Conservation (phyloP, 164 flowering plant genomes). For the Vitis labrusca region DNA sequence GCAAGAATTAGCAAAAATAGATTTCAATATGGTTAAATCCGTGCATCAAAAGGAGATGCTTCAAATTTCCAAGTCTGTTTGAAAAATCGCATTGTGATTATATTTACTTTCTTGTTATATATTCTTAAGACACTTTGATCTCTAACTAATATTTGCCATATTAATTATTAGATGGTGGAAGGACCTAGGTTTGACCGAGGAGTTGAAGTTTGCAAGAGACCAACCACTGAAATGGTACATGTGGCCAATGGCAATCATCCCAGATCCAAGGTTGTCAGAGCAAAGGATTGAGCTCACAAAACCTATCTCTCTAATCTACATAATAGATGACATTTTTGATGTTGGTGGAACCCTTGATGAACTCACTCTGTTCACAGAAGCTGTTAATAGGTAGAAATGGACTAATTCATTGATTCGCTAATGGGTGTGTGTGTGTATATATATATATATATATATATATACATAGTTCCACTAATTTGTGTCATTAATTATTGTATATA, state of each 20-base stretch:
- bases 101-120: not conserved
- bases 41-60: constrained; percentile 38
- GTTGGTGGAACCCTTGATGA: constrained; percentile 51
- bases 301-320: constrained; percentile 40
- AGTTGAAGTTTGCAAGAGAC: constrained; percentile 47
- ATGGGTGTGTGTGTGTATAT: not conserved
- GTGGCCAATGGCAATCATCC: constrained; percentile 36
- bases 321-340: constrained; percentile 72
- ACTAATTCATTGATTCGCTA: not conserved
- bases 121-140: not conserved
- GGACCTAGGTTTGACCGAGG: constrained; percentile 36
- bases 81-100: no score
- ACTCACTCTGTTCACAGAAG: constrained; percentile 52
- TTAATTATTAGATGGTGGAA: constrained; percentile 57
- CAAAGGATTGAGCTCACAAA: constrained; percentile 51
- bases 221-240: constrained; percentile 60
- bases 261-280: constrained; percentile 38
- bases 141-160: not conserved
- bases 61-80: constrained; percentile 41
- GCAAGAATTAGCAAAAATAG: constrained; percentile 36
- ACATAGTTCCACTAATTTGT: not conserved
- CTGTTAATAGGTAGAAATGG: constrained; percentile 37
- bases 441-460: no score
- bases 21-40: constrained; percentile 29
- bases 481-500: not conserved